Conservation (phyloP, 2,329 filamentous ascomycete species). For the Orbilia oligospora region DNA sequence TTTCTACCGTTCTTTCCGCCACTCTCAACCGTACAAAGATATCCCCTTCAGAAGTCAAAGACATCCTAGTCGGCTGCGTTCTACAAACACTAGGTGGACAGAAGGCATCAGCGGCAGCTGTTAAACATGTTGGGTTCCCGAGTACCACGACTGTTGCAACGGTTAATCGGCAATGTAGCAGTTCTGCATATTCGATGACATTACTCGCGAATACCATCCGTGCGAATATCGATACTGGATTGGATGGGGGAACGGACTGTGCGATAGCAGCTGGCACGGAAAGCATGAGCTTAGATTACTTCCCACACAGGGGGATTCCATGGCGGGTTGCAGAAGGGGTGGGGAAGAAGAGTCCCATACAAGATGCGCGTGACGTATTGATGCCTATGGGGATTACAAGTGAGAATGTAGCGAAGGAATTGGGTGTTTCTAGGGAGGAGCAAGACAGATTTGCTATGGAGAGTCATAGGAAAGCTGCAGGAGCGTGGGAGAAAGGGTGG, state of each 20-base stretch:
- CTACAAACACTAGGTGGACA: slow-evolving; percentile 90
- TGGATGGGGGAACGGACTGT: slow-evolving; percentile 75
- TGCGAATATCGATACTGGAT: slow-evolving; percentile 64
- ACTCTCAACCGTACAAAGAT: slow-evolving; percentile 81
- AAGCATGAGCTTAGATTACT: slow-evolving; percentile 79
- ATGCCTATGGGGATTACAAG: slow-evolving; percentile 94
- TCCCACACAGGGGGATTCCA: slow-evolving; percentile 58
- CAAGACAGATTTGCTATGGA: slow-evolving; percentile 86
- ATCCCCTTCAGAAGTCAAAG: slow-evolving; percentile 78
- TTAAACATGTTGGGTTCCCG: slow-evolving; percentile 85
- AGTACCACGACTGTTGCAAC: slow-evolving; percentile 83
- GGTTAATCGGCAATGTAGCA: slow-evolving; percentile 88
- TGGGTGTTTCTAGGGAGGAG: slow-evolving; percentile 79
- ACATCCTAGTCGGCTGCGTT: slow-evolving; percentile 89
- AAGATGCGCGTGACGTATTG: slow-evolving; percentile 85
- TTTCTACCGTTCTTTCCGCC: slow-evolving; percentile 76
- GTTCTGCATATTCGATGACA: slow-evolving; percentile 82
- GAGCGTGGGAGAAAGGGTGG: slow-evolving; percentile 77
- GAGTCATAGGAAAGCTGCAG: slow-evolving; percentile 80
- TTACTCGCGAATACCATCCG: slow-evolving; percentile 81
- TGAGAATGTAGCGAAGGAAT: slow-evolving; percentile 87
- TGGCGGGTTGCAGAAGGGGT: slow-evolving; percentile 46
- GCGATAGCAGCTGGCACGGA: slow-evolving; percentile 94
- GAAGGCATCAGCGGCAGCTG: slow-evolving; percentile 91
- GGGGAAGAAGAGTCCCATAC: slow-evolving; percentile 72